phyloP scores from a whole-genome alignment of 116 monocot species.

The Zostera marina region DNA sequence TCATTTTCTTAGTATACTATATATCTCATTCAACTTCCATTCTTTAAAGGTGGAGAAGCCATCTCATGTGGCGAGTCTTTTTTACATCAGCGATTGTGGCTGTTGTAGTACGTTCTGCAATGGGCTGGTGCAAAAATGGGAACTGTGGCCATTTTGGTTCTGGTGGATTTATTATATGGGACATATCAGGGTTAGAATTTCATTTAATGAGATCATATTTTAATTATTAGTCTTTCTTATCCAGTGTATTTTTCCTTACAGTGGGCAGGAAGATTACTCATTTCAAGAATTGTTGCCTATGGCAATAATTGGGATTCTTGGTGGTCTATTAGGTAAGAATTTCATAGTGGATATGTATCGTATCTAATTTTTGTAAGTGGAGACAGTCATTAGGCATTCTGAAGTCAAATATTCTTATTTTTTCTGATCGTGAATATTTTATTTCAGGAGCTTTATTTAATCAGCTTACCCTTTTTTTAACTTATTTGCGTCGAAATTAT shows the following conservation, averaged over 20 bases:
- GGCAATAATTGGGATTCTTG: conserved; percentile 95
- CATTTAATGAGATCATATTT: background rate
- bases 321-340: conserved; percentile 77
- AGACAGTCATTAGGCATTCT: background rate
- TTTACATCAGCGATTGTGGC: conserved; percentile 99
- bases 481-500: conserved; percentile 75
- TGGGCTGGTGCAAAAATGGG: conserved; percentile 96
- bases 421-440: background rate
- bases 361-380: background rate
- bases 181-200: conserved; percentile 73
- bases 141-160: conserved; percentile 99
- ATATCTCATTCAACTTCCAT: background rate
- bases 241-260: conserved; percentile 14
- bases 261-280: conserved; percentile 98
- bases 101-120: conserved; percentile 90
- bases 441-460: conserved; percentile 87
- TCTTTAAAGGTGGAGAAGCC: conserved; percentile 92
- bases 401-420: background rate
- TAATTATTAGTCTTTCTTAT: conserved; percentile 5
- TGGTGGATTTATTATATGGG: conserved; percentile 99
- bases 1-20: background rate
- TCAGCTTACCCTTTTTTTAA: conserved; percentile 92
- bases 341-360: background rate
- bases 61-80: conserved; percentile 99
- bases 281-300: conserved; percentile 91